phyloP scores from a whole-genome alignment of 2,329 filamentous ascomycete genomes.

The Scedosporium dehoogii region DNA sequence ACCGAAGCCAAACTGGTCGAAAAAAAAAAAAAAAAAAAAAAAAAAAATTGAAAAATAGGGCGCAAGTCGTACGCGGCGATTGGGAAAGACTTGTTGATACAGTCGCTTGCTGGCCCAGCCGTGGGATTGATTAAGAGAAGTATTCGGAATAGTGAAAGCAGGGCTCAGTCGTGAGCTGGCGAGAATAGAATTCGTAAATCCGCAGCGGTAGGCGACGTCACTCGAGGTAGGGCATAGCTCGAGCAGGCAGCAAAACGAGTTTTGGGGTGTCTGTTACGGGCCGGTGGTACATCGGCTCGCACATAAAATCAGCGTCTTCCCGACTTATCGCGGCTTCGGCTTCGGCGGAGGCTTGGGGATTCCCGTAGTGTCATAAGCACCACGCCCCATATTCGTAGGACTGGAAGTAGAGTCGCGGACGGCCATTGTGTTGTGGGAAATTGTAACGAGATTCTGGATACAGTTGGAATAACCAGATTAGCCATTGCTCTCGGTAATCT shows the following conservation, averaged over 20 bases:
- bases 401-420: slow-evolving; percentile 20
- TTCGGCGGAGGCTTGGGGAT: slow-evolving; percentile 35
- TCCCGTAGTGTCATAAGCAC: slow-evolving; percentile 42
- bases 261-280: slow-evolving; percentile 10
- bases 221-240: slow-evolving; percentile 3
- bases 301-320: slow-evolving; percentile 6
- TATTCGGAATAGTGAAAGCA: neutral
- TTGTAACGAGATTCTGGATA: slow-evolving; percentile 9
- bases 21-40: slow-evolving; percentile 3
- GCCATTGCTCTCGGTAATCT: neutral
- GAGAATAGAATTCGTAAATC: neutral
- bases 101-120: slow-evolving; percentile 9
- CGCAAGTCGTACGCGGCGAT: slow-evolving; percentile 10
- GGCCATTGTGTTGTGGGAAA: slow-evolving; percentile 22
- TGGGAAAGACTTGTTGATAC: slow-evolving; percentile 3
- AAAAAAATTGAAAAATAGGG: slow-evolving; percentile 4
- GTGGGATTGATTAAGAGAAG: slow-evolving; percentile 8
- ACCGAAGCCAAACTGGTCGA: slow-evolving; percentile 18
- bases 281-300: slow-evolving; percentile 11
- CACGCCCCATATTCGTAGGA: slow-evolving; percentile 37
- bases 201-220: slow-evolving; percentile 8
- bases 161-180: neutral
- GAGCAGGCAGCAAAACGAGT: slow-evolving; percentile 8
- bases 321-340: slow-evolving; percentile 27
- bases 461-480: slow-evolving; percentile 3